A percentile compares a stretch with the other conserved stretches of the same genome.
Evolutionary conservation across 1,139 yeast genomes (phyloP).

Genomic region (Hansenula anomala): DNA sequence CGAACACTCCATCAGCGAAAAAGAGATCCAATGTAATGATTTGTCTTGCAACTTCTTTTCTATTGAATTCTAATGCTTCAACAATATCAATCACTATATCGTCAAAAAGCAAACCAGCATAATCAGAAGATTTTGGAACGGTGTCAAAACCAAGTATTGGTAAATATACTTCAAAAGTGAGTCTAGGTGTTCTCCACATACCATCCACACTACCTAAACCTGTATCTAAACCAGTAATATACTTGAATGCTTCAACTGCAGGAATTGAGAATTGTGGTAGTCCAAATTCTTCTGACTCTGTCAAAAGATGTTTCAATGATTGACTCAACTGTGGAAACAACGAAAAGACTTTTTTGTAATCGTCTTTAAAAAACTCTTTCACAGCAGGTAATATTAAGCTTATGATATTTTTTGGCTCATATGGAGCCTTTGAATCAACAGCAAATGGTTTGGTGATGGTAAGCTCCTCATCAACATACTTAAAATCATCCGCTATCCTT

Average conservation of each 20-base stretch:
- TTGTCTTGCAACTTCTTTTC: constrained; percentile 83
- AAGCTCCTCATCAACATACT: constrained; percentile 15
- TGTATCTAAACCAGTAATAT: constrained; percentile 26
- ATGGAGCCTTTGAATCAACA: constrained; percentile 42
- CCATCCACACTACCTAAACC: constrained; percentile 41
- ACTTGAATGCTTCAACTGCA: constrained; percentile 31
- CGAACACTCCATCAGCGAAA: constrained; percentile 66
- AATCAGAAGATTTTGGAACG: constrained; percentile 62
- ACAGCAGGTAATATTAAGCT: constrained; percentile 53
- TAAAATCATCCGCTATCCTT: constrained; percentile 34
- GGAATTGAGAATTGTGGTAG: constrained; percentile 50
- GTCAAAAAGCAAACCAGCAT: constrained; percentile 59
- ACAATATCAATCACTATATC: constrained; percentile 75
- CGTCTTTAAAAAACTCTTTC: constrained; percentile 27
- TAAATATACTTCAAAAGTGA: constrained; percentile 62
- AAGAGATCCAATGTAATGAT: constrained; percentile 70
- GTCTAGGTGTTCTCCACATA: constrained; percentile 54
- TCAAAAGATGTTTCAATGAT: constrained; percentile 18
- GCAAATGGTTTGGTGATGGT: constrained; percentile 36
- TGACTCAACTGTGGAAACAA: constrained; percentile 26
- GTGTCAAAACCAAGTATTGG: constrained; percentile 54
- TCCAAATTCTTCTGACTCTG: constrained; percentile 32
- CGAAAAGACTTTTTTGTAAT: constrained; percentile 10
- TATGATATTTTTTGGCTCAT: constrained; percentile 47
- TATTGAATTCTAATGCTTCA: constrained; percentile 80